Evolutionary conservation across 2,329 filamentous ascomycete genomes (phyloP).

Genomic region (Akanthomyces dipterigenus): DNA sequence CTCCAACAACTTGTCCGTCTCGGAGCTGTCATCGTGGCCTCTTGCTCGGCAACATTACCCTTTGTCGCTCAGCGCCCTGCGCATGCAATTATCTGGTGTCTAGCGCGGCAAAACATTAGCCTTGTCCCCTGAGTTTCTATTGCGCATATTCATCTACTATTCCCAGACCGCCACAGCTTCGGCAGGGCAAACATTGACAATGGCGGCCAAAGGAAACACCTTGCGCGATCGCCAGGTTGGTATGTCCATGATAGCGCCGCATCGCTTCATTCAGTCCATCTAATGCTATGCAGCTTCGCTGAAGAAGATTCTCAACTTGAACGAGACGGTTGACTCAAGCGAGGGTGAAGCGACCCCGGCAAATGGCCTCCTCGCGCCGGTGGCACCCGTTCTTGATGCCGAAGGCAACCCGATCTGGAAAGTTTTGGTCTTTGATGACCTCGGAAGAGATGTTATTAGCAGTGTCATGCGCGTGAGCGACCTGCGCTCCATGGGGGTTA

Average conservation of each 20-base stretch:
- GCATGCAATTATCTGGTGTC: not conserved
- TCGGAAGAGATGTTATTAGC: constrained; percentile 90
- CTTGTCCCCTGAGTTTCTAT: not conserved
- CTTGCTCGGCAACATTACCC: constrained; percentile 3
- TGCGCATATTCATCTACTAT: not conserved
- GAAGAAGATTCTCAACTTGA: constrained; percentile 92
- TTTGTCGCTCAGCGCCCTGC: constrained; percentile 1
- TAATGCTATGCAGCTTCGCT: constrained; percentile 61
- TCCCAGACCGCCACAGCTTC: not conserved
- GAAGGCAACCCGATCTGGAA: constrained; percentile 97
- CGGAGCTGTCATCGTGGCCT: constrained; percentile 13
- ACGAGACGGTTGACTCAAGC: constrained; percentile 59
- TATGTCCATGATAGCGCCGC: constrained; percentile 17
- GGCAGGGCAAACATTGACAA: constrained; percentile 17
- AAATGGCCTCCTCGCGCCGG: constrained; percentile 59
- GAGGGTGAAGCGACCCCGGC: constrained; percentile 56
- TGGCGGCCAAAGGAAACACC: constrained; percentile 40
- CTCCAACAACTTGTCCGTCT: constrained; percentile 5
- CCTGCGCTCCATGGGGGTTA: constrained; percentile 87
- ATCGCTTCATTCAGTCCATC: not conserved
- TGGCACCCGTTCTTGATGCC: constrained; percentile 74
- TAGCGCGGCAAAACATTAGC: not conserved
- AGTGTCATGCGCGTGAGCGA: constrained; percentile 93
- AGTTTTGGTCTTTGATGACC: constrained; percentile 88
- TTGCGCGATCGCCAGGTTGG: constrained; percentile 47